Conservation (phyloP, 2,329 filamentous ascomycete species). For the Monosporascus sp. region DNA sequence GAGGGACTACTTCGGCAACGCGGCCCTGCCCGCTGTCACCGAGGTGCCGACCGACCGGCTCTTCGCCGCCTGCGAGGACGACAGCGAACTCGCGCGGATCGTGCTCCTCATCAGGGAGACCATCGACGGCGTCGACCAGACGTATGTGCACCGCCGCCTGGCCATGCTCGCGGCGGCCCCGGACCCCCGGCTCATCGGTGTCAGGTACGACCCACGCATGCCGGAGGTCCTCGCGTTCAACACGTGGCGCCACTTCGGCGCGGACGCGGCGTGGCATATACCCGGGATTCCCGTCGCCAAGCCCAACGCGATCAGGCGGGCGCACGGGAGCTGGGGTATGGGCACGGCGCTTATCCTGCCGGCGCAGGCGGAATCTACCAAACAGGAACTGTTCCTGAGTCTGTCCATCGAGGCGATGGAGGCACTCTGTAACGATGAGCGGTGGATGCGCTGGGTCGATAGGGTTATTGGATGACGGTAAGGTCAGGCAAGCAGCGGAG, state of each 20-base stretch:
- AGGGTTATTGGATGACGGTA: slow-evolving; percentile 24
- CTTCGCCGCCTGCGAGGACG: slow-evolving; percentile 17
- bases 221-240: slow-evolving; percentile 38
- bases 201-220: slow-evolving; percentile 36
- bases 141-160: slow-evolving; percentile 33
- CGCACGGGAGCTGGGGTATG: slow-evolving; percentile 25
- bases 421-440: slow-evolving; percentile 23
- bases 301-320: slow-evolving; percentile 29
- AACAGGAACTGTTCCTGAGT: slow-evolving; percentile 29
- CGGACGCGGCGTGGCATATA: slow-evolving; percentile 33
- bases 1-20: slow-evolving; percentile 36
- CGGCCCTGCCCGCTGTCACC: slow-evolving; percentile 34
- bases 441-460: slow-evolving; percentile 29
- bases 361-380: slow-evolving; percentile 18
- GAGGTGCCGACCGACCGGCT: slow-evolving; percentile 18
- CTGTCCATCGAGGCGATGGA: slow-evolving; percentile 27
- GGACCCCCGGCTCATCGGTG: slow-evolving; percentile 36
- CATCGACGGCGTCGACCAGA: slow-evolving; percentile 35
- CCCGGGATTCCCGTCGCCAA: slow-evolving; percentile 32
- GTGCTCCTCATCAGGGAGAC: slow-evolving; percentile 25
- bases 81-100: slow-evolving; percentile 23
- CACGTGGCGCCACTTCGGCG: slow-evolving; percentile 41
- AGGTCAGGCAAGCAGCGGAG: slow-evolving; percentile 4
- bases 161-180: slow-evolving; percentile 31
- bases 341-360: slow-evolving; percentile 29